A percentile compares a stretch with the other conserved stretches of the same genome.
These are phyloP conservation scores for Cordyceps cateniannulata DNA, from an alignment of 2,329 filamentous ascomycete genomes.

Conservation along the genomic window DNA sequence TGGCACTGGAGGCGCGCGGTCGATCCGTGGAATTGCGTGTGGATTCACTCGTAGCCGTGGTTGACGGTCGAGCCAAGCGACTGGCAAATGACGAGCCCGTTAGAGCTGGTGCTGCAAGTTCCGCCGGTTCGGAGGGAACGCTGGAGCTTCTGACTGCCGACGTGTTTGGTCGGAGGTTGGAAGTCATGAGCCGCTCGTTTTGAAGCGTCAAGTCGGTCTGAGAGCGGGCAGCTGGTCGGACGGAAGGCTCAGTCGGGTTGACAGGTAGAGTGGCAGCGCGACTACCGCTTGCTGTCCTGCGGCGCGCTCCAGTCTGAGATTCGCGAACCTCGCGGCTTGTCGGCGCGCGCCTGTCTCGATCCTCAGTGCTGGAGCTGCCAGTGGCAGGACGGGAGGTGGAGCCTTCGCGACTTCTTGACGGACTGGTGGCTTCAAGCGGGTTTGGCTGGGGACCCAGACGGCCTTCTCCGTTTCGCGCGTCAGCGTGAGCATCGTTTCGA, in stretches of 20 bases:
- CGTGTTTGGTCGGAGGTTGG: conserved; percentile 32
- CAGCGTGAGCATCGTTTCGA: conserved; percentile 9
- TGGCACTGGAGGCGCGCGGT: conserved; percentile 1
- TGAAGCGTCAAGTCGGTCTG: conserved; percentile 55
- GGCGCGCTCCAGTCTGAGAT: conserved; percentile 27
- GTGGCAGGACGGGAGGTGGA: conserved; percentile 42
- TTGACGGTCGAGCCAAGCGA: conserved; percentile 2
- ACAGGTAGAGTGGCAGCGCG: conserved; percentile 48
- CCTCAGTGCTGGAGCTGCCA: conserved; percentile 36
- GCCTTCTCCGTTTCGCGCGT: background rate
- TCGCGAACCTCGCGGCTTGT: conserved; percentile 28
- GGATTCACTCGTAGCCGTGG: background rate
- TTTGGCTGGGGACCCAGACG: conserved; percentile 23
- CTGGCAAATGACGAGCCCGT: conserved; percentile 9
- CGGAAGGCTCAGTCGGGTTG: conserved; percentile 34
- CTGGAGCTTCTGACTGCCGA: conserved; percentile 37
- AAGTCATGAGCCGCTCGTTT: conserved; percentile 32
- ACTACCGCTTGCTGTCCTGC: conserved; percentile 47
- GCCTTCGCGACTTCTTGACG: conserved; percentile 29
- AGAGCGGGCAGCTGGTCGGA: conserved; percentile 51
- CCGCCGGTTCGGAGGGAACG: conserved; percentile 21
- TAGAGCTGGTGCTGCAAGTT: conserved; percentile 11
- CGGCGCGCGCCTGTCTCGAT: conserved; percentile 45
- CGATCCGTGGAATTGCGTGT: conserved; percentile 15
- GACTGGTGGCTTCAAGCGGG: conserved; percentile 20